Base-by-base conservation (phyloP, 2,329 filamentous ascomycete genomes). In the Parafenestella ontariensis region DNA sequence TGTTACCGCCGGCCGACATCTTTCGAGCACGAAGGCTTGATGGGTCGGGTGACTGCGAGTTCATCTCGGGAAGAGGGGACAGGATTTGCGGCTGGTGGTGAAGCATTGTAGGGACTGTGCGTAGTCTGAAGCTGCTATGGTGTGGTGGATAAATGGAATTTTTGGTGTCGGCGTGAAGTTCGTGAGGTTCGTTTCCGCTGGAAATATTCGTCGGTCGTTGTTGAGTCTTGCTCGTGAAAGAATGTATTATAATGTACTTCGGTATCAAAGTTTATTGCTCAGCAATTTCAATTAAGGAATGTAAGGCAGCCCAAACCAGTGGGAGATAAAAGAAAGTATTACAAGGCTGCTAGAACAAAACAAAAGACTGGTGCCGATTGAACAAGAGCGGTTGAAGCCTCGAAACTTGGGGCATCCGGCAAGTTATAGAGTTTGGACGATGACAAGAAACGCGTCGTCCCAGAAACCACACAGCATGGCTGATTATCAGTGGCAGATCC, bases 1-100 rank as follows among this genome's bases (percentile, higher is more conserved):
- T 84, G 66, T 90, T 89, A 64, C 90, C 89, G 61, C 89, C 89
- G 46, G 88, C 89, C 55, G 89, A 83, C 58, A 83, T 78, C 79
- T 89, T 91, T 58, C 88, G 84, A 72, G 82, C 85, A 78, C 90
- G 89, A 78, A 70, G 88, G 79, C 49, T 85, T 82, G 72, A 70
- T 23, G 59, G 39, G 52, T 67, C 63, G 13, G 69, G 49, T 15
- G 61, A 60, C 40, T 73, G 66, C 18, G 66, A 54, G 57, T 72
- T 70, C 66, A 73, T 73, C 63, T 76, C 74, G 11, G 62, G 69
- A 17, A 76, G 71, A 50, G 74, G 73, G 29, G 73, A 76, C 21
- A 76, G 70, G 21, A 74, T 70, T 49, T 75, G 71, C 42, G 73
- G 72, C 53, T 74, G 71, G 52, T 76, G 74, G 62, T 76, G 72